A percentile compares a stretch with the other conserved stretches of the same genome.
phyloP scores from a whole-genome alignment of 805 yeast genomes.

The Cyberlindnera euphorbiiphila region DNA sequence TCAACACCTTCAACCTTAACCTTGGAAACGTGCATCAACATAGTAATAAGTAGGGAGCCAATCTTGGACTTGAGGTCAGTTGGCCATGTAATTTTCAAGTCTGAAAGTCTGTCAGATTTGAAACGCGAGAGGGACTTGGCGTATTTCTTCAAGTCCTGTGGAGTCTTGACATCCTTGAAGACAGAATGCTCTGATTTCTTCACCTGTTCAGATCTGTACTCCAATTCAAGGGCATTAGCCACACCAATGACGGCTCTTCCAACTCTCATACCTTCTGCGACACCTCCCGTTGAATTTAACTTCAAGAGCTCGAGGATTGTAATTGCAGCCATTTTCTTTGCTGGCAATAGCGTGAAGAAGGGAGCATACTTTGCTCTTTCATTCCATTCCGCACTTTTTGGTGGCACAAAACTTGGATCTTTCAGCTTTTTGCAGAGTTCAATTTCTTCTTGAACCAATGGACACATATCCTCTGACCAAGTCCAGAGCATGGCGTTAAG shows the following conservation, averaged over 20 bases:
- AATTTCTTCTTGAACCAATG: conserved; percentile 65
- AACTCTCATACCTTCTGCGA: conserved; percentile 76
- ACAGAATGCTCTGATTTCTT: conserved; percentile 53
- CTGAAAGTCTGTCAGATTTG: conserved; percentile 34
- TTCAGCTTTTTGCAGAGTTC: conserved; percentile 46
- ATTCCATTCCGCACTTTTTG: conserved; percentile 29
- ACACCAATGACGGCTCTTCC: conserved; percentile 78
- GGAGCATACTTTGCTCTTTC: conserved; percentile 67
- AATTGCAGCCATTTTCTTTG: conserved; percentile 79
- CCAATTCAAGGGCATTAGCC: conserved; percentile 81
- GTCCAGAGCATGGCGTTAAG: conserved; percentile 74
- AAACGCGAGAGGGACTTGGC: conserved; percentile 29
- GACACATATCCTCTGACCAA: conserved; percentile 77
- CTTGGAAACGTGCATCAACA: conserved; percentile 76
- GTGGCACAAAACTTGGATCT: conserved; percentile 18
- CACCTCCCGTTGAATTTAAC: conserved; percentile 69
- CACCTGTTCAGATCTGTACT: conserved; percentile 68
- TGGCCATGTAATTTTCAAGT: conserved; percentile 49
- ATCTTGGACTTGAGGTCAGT: conserved; percentile 58
- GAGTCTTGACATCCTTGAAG: conserved; percentile 45
- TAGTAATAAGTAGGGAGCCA: conserved; percentile 75
- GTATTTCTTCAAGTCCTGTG: conserved; percentile 29
- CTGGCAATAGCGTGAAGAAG: conserved; percentile 62
- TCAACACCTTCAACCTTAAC: conserved; percentile 77
- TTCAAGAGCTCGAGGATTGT: conserved; percentile 80